Percentiles rank a stretch among this genome's conserved stretches.
Evolutionary conservation across 2,329 filamentous ascomycete species (phyloP).

Genomic region (Chalara sp.): DNA sequence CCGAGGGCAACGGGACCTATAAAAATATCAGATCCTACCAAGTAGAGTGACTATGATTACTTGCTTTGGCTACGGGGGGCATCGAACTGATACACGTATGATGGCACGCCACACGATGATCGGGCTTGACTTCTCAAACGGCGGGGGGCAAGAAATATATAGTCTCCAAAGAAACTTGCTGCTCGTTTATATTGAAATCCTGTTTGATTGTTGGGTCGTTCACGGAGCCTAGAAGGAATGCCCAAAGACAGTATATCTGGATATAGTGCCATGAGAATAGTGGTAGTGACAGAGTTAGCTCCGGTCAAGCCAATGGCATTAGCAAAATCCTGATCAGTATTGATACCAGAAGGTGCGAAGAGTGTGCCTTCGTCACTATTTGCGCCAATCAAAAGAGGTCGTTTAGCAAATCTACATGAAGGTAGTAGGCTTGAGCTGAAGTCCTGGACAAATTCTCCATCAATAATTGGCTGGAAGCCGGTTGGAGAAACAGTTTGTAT

Average conservation of each 20-base stretch:
- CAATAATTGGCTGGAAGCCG: constrained; percentile 27
- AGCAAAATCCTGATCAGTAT: constrained; percentile 6
- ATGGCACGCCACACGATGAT: constrained; percentile 7
- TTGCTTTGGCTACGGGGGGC: constrained; percentile 27
- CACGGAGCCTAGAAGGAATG: neutral
- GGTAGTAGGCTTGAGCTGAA: constrained; percentile 24
- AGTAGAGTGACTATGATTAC: neutral
- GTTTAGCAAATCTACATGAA: constrained; percentile 27
- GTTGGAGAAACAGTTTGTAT: constrained; percentile 23
- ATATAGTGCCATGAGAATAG: neutral
- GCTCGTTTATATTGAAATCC: constrained; percentile 25
- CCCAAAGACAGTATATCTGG: constrained; percentile 30
- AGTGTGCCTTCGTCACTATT: constrained; percentile 30
- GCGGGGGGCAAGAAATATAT: constrained; percentile 6
- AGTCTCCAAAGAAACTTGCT: constrained; percentile 8
- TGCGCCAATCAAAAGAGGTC: constrained; percentile 36
- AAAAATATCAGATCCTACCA: too few relatives aligned
- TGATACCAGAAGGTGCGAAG: constrained; percentile 29
- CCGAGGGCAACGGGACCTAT: constrained; percentile 8
- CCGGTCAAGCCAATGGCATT: constrained; percentile 1
- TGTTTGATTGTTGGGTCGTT: neutral
- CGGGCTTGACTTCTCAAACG: constrained; percentile 8
- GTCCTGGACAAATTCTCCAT: constrained; percentile 29
- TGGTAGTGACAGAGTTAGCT: neutral
- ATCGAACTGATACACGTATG: constrained; percentile 38